These are phyloP conservation scores for Fusarium kyushuense DNA, from an alignment of 2,329 filamentous ascomycete genomes.

Conservation along the genomic window DNA sequence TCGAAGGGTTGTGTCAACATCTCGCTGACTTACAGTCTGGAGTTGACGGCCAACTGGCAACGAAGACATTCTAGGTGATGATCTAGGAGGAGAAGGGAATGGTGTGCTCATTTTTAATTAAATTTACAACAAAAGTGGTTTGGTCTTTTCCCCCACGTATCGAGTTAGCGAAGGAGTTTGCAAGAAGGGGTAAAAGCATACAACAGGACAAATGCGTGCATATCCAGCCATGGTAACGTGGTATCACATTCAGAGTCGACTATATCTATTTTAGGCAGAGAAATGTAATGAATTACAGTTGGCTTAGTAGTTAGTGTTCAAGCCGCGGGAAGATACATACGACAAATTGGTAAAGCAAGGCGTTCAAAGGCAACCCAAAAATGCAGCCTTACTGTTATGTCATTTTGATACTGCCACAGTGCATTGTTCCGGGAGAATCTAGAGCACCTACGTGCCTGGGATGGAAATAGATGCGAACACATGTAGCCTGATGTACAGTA, in stretches of 20 bases:
- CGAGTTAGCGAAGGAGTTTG: conserved; percentile 41
- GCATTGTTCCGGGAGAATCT: background rate
- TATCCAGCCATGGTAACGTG: background rate
- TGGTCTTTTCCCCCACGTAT: conserved; percentile 1
- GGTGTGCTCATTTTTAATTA: background rate
- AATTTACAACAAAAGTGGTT: conserved; percentile 21
- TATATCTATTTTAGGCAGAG: background rate
- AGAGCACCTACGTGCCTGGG: conserved; percentile 51
- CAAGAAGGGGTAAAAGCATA: conserved; percentile 21
- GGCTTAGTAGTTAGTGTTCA: background rate
- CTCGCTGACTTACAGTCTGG: conserved; percentile 34
- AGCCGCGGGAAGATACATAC: background rate
- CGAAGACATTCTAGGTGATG: conserved; percentile 1
- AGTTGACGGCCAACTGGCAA: conserved; percentile 2
- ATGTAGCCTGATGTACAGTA: background rate
- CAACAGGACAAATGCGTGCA: background rate
- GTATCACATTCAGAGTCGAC: background rate
- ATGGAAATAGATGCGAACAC: conserved; percentile 50
- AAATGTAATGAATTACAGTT: background rate
- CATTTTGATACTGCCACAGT: background rate
- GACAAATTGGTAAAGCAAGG: background rate
- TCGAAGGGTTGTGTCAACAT: conserved; percentile 39
- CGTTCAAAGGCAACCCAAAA: background rate
- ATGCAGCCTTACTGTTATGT: background rate
- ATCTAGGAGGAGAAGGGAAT: background rate